A percentile compares a stretch with the other conserved stretches of the same genome.
These are phyloP conservation scores for Thraustochytrium sp. DNA, from an alignment of 352 stramenopile species.

Conservation along the genomic window DNA sequence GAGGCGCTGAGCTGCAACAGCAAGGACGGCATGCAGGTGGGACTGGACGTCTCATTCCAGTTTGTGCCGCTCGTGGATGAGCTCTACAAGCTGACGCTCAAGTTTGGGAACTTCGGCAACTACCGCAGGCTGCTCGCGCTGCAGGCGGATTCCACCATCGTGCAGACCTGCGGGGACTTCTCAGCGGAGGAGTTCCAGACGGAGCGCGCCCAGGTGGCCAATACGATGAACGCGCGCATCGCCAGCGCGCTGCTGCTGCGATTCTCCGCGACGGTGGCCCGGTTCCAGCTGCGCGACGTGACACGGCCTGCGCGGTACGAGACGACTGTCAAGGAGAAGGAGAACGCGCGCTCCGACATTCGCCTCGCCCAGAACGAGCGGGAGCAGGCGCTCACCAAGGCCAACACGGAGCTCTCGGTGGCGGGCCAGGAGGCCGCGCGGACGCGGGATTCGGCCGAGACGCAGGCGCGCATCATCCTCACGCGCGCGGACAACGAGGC, in stretches of 20 bases:
- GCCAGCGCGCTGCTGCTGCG: neutral
- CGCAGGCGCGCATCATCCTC: neutral
- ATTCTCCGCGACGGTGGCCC: neutral
- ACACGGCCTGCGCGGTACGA: neutral
- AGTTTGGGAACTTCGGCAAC: neutral
- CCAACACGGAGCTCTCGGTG: neutral
- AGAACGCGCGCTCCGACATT: constrained; percentile 11
- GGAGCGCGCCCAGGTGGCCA: neutral
- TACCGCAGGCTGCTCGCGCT: neutral
- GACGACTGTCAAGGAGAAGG: constrained; percentile 7
- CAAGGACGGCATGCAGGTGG: neutral
- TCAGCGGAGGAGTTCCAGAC: constrained; percentile 6
- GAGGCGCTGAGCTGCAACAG: neutral
- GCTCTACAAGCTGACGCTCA: neutral
- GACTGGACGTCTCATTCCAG: neutral
- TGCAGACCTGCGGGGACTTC: neutral
- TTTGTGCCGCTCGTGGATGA: neutral
- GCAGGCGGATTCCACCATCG: neutral
- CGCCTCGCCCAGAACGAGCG: neutral
- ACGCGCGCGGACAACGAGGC: neutral
- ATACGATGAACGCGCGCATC: neutral
- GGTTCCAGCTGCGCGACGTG: constrained; percentile 5
- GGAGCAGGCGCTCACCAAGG: constrained; percentile 6
- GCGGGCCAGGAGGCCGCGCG: neutral
- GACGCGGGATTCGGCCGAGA: neutral